Base-by-base conservation (phyloP, 2,329 filamentous ascomycete species). In the Trichoderma koningii region DNA sequence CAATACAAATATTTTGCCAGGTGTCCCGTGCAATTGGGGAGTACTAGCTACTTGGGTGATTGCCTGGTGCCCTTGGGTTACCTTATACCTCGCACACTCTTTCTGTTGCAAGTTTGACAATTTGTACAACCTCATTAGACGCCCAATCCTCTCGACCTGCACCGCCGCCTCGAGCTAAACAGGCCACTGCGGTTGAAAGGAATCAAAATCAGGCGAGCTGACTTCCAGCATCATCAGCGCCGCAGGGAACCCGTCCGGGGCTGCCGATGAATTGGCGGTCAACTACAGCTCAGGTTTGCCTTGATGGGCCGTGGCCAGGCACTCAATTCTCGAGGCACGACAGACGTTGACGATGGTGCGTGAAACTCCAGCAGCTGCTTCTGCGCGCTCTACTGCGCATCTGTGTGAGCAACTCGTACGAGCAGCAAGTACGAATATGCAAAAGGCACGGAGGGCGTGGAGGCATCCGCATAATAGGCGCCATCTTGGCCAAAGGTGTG, bases 261-360 rank as follows among this genome's bases (percentile, higher is more conserved):
- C 28, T 53, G 64, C 67, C 73, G 75, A 77, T 77, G 77, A 82
- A 82, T 78, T 82, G 79, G 80, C 80, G 80, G 80, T 82, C 80
- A 82, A 71, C 65, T 66, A 30, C 48, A 45, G 56, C 56, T 38
- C 47, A 12, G 12, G n/a, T 19, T 38, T 38, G 34, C 12, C 34
- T 38, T 38, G 34, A 34, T 50, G 47, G 19, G 28, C 21, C 28
- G 21, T 60, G 56, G 19, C 28, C 45, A 56, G 44, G 30, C 21
- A 38, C 53, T 45, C 38, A 62, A 5, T 14, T 38, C 10, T 38
- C 34, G 34, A 64, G 44, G 51, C 34, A 21, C 19, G 28, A 23
- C 15, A 26, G 26, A 45, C 26, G 21, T 45, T 26, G 48, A 45
- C 48, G 47, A 52, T 21, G 7, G 56, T 50, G 56, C 30, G 38